Evolutionary conservation across 805 yeast genomes (phyloP).

Genomic region (Priceomyces carsonii): DNA sequence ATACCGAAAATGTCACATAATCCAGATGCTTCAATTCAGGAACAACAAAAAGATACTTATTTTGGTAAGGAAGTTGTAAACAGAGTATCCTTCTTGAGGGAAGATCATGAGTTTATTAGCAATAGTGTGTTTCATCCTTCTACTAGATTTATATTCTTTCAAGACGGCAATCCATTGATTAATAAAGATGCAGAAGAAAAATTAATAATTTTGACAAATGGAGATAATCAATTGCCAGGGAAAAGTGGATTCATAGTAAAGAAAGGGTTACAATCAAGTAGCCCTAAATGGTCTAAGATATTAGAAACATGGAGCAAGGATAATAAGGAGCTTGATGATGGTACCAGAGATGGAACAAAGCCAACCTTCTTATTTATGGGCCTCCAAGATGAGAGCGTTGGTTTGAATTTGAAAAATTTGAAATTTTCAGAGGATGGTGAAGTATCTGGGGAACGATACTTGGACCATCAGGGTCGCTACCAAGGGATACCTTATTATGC

Average conservation of each 20-base stretch:
- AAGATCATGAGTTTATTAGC: slow-evolving; percentile 51
- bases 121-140: slow-evolving; percentile 45
- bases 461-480: slow-evolving; percentile 48
- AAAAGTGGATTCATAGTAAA: slow-evolving; percentile 12
- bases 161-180: slow-evolving; percentile 30
- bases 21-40: slow-evolving; percentile 11
- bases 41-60: slow-evolving; percentile 26
- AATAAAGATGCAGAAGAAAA: slow-evolving; percentile 27
- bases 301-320: slow-evolving; percentile 28
- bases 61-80: slow-evolving; percentile 58
- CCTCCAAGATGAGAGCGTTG: slow-evolving; percentile 46
- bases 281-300: slow-evolving; percentile 16
- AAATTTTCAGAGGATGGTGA: slow-evolving; percentile 23
- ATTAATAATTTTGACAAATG: slow-evolving; percentile 37
- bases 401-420: slow-evolving; percentile 30
- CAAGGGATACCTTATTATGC: slow-evolving; percentile 67
- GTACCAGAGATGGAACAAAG: slow-evolving; percentile 36
- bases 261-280: slow-evolving; percentile 20
- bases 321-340: slow-evolving; percentile 36
- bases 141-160: slow-evolving; percentile 50
- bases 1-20: slow-evolving; percentile 21
- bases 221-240: slow-evolving; percentile 28
- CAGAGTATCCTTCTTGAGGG: slow-evolving; percentile 64
- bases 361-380: slow-evolving; percentile 48
- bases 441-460: slow-evolving; percentile 28